Base-by-base conservation (phyloP, 371 early-diverging fungal genomes). In the Mucor indicus region DNA sequence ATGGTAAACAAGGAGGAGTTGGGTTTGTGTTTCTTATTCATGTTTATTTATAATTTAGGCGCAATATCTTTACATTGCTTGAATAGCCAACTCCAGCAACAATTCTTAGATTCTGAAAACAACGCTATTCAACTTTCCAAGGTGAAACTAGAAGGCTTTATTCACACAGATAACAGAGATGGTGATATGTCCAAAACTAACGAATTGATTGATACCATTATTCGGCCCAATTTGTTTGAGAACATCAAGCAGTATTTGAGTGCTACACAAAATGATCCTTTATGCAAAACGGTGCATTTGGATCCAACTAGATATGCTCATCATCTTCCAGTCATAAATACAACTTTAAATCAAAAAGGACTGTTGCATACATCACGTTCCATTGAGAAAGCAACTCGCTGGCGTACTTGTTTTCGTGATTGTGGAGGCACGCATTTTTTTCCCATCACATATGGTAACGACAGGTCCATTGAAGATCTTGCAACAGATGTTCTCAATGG, bases 401-500 rank as follows among this genome's bases (percentile, higher is more conserved):
- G 67, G 67, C 60, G 55, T 17, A 60, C 67, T 16, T 67, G 67
- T 39, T 59, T 67, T 33, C 60, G 67, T 12, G 63, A 67, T 42
- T 50, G 63, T 29, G 43, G 44, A 21, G 67, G 67, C 3, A 62
- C 67, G 17, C 55, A 67, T 38, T 25, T 22, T 6, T 62, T 67
- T 32, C 49, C 57, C 4, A 52, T 62, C 5, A 48, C 25, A 1
- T 20, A 41, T n/a, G 38, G 51, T 10, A 45, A 41, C 7, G 23
- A 53, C 4, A 46, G 57, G 1, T 38, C 60, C 5, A 57, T 67
- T 25, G 31, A 39, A 10, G 62, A 62, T 43, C 29, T 53, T 27
- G 53, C 67, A 13, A 30, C 31, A 3, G 67, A 67, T 35, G 63
- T 62, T 10, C 24, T 59, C 19, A 67, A 67, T 38, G 63, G 63